Percentiles rank a stretch among this genome's conserved stretches.
Conservation (phyloP, 441 rosid species). For the Croton setiger region DNA sequence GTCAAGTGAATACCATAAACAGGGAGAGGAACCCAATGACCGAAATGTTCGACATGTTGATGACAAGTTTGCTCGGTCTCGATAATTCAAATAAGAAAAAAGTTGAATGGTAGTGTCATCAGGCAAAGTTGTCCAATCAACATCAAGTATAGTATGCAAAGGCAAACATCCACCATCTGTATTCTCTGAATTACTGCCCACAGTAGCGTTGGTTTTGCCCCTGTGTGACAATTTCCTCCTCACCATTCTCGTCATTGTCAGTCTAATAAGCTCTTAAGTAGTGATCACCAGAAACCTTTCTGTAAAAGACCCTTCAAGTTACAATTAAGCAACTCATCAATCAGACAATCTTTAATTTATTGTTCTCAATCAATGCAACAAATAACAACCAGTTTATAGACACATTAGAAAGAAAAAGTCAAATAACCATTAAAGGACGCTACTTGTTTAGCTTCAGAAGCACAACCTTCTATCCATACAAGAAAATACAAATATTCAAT, state of each 20-base stretch:
- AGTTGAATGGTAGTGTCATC: slow-evolving; percentile 46
- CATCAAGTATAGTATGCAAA: slow-evolving; percentile 11
- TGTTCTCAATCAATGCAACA: slow-evolving; percentile 5
- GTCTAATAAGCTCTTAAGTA: slow-evolving; percentile 13
- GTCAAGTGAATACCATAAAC: slow-evolving; percentile 46
- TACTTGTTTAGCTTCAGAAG: neutral
- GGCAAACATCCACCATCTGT: slow-evolving; percentile 16
- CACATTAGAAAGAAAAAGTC: neutral
- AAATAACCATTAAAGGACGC: slow-evolving; percentile 12
- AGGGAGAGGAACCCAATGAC: slow-evolving; percentile 36
- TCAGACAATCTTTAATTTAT: slow-evolving; percentile 5
- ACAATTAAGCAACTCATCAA: slow-evolving; percentile 8
- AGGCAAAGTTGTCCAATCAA: slow-evolving; percentile 51
- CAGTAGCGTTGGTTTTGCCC: slow-evolving; percentile 17
- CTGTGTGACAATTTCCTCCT: slow-evolving; percentile 28
- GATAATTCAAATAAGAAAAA: slow-evolving; percentile 40
- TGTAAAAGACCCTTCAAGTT: slow-evolving; percentile 10
- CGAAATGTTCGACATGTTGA: slow-evolving; percentile 44
- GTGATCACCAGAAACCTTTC: slow-evolving; percentile 9
- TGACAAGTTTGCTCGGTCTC: slow-evolving; percentile 51
- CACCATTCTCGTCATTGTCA: slow-evolving; percentile 27
- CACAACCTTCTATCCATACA: slow-evolving; percentile 9
- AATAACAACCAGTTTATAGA: slow-evolving; percentile 10
- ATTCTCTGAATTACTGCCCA: slow-evolving; percentile 17
- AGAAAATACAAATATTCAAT: slow-evolving; percentile 12